phyloP scores from a whole-genome alignment of 805 yeast species.

The Saccharomycopsis microspora region DNA sequence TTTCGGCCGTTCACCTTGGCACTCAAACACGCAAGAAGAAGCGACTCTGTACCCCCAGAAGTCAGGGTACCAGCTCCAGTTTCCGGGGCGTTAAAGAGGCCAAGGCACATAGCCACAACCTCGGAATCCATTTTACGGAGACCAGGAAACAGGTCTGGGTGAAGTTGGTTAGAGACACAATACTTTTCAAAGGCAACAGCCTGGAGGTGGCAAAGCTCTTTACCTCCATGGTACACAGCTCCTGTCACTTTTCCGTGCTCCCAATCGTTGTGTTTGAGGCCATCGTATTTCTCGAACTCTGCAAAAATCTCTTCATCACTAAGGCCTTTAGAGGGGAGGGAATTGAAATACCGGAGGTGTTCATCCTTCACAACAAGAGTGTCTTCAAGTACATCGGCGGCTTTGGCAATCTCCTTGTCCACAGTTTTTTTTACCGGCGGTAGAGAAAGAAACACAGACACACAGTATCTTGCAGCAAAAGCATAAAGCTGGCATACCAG shows the following conservation, averaged over 20 bases:
- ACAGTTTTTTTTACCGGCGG: slow-evolving; percentile 49
- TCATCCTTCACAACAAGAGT: slow-evolving; percentile 46
- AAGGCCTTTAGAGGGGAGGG: slow-evolving; percentile 54
- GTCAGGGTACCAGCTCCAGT: slow-evolving; percentile 71
- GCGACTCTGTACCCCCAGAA: slow-evolving; percentile 93
- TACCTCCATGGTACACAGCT: slow-evolving; percentile 94
- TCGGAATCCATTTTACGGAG: slow-evolving; percentile 95
- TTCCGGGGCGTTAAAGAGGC: slow-evolving; percentile 70
- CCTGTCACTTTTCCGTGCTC: slow-evolving; percentile 80
- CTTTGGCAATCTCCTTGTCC: slow-evolving; percentile 43
- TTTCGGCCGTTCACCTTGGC: slow-evolving; percentile 69
- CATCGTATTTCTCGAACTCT: slow-evolving; percentile 39
- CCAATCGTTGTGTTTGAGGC: slow-evolving; percentile 67
- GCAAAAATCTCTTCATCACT: slow-evolving; percentile 31
- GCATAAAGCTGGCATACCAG: slow-evolving; percentile 16
- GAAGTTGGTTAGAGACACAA: slow-evolving; percentile 87
- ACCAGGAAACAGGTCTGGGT: slow-evolving; percentile 96
- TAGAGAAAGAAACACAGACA: slow-evolving; percentile 27
- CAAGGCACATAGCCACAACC: slow-evolving; percentile 82
- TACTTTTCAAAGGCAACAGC: slow-evolving; percentile 63
- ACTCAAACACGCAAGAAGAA: slow-evolving; percentile 74
- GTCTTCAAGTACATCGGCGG: slow-evolving; percentile 38
- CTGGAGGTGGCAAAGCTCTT: slow-evolving; percentile 64
- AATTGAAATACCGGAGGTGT: slow-evolving; percentile 30
- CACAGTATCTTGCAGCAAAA: slow-evolving; percentile 19